phyloP scores from a whole-genome alignment of 176 grass and related monocot genomes.

The Triticum turgidum region DNA sequence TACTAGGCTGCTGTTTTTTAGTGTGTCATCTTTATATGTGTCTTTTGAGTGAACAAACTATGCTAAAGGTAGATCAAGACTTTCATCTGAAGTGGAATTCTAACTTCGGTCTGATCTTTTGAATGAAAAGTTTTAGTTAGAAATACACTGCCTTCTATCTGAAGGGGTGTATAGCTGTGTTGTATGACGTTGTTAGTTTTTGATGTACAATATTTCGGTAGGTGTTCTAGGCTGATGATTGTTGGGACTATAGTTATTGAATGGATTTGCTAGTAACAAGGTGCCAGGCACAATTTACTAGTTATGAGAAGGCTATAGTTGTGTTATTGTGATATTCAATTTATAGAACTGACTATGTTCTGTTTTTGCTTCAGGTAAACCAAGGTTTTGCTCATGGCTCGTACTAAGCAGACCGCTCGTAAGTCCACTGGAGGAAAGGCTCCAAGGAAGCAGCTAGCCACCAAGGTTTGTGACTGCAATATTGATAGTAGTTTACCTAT shows the following conservation, averaged over 20 bases:
- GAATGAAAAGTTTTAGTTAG: not conserved
- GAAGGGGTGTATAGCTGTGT: not conserved
- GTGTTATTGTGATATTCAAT: not conserved
- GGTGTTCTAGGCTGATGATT: not conserved
- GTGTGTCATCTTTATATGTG: not conserved
- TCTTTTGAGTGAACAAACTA: not conserved
- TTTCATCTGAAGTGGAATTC: not conserved
- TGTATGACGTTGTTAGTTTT: not conserved
- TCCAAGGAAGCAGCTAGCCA: conserved; percentile 66
- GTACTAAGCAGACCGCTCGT: conserved; percentile 71
- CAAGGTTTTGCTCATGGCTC: conserved; percentile 43
- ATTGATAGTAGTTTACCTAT: not conserved
- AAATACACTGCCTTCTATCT: not conserved
- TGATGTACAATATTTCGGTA: not conserved
- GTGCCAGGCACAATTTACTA: not conserved
- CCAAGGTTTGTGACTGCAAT: conserved; percentile 46
- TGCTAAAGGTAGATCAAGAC: not conserved
- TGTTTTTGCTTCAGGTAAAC: conserved; percentile 7
- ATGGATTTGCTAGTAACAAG: not conserved
- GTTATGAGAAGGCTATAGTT: not conserved
- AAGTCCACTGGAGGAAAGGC: conserved; percentile 68
- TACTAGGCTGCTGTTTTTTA: not conserved
- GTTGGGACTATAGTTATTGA: not conserved
- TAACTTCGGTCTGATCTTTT: not conserved
- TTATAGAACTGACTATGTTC: not conserved